Evolutionary conservation across 225 moss, liverwort and hornwort species (phyloP).

Genomic region (Physcomitrellopsis africana): DNA sequence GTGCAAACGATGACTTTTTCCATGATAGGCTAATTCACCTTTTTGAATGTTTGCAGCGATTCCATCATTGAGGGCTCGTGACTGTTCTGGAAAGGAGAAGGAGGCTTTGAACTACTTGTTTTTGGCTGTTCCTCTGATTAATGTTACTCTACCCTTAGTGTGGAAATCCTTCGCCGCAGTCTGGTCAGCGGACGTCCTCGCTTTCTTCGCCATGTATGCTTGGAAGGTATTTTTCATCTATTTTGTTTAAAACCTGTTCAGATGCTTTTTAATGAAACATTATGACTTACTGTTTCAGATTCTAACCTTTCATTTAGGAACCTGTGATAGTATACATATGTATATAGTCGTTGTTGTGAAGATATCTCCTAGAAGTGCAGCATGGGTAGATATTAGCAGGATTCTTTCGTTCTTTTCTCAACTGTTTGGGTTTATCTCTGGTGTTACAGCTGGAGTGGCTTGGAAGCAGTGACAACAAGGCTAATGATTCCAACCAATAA

Average conservation of each 20-base stretch:
- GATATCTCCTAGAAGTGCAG: neutral
- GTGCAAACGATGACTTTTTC: slow-evolving; percentile 4
- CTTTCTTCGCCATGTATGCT: slow-evolving; percentile 93
- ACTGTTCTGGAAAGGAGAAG: slow-evolving; percentile 90
- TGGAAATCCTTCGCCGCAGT: slow-evolving; percentile 98
- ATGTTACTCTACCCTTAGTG: slow-evolving; percentile 78
- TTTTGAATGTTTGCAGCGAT: slow-evolving; percentile 60
- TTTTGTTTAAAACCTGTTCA: neutral
- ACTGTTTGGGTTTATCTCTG: slow-evolving; percentile 1
- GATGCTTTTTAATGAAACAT: too few relatives aligned
- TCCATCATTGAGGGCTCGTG: slow-evolving; percentile 92
- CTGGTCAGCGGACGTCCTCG: slow-evolving; percentile 88
- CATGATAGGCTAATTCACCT: slow-evolving; percentile 14
- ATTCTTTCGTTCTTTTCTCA: slow-evolving; percentile 5
- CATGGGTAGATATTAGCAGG: neutral
- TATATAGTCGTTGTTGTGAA: neutral
- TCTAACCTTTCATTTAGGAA: neutral
- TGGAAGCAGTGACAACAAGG: slow-evolving; percentile 44
- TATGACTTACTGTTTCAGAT: neutral
- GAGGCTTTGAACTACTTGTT: slow-evolving; percentile 95
- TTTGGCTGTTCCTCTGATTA: slow-evolving; percentile 80
- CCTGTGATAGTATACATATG: neutral
- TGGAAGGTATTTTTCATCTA: slow-evolving; percentile 72
- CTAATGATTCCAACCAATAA: slow-evolving; percentile 42
- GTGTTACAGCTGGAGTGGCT: slow-evolving; percentile 59